phyloP scores from a whole-genome alignment of 2,329 filamentous ascomycete species.

The Stemphylium vesicarium region DNA sequence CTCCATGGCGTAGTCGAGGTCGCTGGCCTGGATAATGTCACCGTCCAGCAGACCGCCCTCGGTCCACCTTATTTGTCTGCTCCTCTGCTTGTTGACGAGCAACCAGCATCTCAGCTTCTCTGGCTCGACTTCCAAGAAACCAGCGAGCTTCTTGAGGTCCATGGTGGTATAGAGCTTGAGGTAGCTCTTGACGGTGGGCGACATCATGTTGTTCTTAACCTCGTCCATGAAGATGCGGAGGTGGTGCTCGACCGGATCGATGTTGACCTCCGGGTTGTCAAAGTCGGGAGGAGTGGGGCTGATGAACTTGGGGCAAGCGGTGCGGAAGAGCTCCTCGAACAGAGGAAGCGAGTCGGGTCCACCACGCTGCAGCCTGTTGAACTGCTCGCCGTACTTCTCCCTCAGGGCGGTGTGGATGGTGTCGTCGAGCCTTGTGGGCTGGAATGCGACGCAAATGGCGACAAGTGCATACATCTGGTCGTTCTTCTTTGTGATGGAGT shows the following conservation, averaged over 20 bases:
- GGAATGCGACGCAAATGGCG: constrained; percentile 97
- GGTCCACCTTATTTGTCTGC: constrained; percentile 92
- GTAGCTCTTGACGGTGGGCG: constrained; percentile 97
- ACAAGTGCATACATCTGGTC: constrained; percentile 99
- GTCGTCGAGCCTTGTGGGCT: constrained; percentile 95
- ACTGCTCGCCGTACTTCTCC: constrained; percentile 99
- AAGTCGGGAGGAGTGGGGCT: constrained; percentile 96
- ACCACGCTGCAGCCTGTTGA: constrained; percentile 93
- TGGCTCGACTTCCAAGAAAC: constrained; percentile 96
- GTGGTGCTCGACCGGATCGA: constrained; percentile 97
- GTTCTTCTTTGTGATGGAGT: constrained; percentile 99
- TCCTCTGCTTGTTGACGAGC: constrained; percentile 97
- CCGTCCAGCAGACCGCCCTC: constrained; percentile 90
- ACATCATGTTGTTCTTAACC: constrained; percentile 99
- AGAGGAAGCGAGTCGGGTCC: constrained; percentile 94
- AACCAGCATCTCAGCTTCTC: constrained; percentile 94
- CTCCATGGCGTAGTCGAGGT: constrained; percentile 96
- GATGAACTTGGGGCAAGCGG: constrained; percentile 99
- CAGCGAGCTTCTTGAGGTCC: constrained; percentile 97
- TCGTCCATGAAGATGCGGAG: constrained; percentile 99
- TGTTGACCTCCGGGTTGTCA: constrained; percentile 92
- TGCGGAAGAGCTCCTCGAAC: constrained; percentile 97
- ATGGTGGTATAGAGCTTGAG: constrained; percentile 99
- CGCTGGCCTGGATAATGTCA: constrained; percentile 89
- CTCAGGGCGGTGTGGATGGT: constrained; percentile 97